Evolutionary conservation across 306 rosid species (phyloP).

Genomic region (Ormosia semicastrata): DNA sequence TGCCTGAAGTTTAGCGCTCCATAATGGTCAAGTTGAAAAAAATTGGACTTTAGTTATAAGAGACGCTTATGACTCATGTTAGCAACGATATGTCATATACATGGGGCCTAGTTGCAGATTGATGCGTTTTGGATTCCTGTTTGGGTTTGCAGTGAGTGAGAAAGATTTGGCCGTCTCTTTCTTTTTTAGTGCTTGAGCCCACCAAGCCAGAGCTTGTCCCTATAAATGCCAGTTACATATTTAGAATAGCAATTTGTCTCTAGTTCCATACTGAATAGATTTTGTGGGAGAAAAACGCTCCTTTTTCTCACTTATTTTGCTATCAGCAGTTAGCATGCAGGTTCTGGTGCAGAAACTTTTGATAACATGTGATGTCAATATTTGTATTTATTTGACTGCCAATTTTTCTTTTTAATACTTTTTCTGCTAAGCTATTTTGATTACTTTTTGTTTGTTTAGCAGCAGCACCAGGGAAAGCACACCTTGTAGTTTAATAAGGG

Average conservation of each 20-base stretch:
- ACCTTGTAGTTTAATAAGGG: constrained; percentile 76
- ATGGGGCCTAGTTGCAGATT: constrained; percentile 51
- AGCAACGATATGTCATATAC: constrained; percentile 38
- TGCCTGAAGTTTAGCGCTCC: constrained; percentile 10
- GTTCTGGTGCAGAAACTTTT: constrained; percentile 35
- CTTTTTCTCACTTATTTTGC: constrained; percentile 26
- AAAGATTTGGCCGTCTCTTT: constrained; percentile 44
- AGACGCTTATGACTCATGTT: constrained; percentile 40
- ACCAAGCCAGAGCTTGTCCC: constrained; percentile 41
- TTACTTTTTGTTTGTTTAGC: constrained; percentile 1
- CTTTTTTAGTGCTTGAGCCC: constrained; percentile 35
- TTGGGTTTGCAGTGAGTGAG: constrained; percentile 39
- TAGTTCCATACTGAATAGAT: constrained; percentile 12
- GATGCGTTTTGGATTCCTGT: constrained; percentile 38
- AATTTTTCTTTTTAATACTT: background rate
- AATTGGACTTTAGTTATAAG: constrained; percentile 24
- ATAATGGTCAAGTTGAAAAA: constrained; percentile 26
- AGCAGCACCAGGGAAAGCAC: constrained; percentile 83
- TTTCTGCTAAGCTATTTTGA: constrained; percentile 12
- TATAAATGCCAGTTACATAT: constrained; percentile 33
- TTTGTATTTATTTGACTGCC: constrained; percentile 4
- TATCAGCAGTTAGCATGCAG: constrained; percentile 35
- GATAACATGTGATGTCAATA: background rate
- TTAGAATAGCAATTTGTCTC: constrained; percentile 39
- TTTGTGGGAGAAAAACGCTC: background rate